phyloP scores from a whole-genome alignment of 2,329 filamentous ascomycete genomes.

The Didymella keratinophila region DNA sequence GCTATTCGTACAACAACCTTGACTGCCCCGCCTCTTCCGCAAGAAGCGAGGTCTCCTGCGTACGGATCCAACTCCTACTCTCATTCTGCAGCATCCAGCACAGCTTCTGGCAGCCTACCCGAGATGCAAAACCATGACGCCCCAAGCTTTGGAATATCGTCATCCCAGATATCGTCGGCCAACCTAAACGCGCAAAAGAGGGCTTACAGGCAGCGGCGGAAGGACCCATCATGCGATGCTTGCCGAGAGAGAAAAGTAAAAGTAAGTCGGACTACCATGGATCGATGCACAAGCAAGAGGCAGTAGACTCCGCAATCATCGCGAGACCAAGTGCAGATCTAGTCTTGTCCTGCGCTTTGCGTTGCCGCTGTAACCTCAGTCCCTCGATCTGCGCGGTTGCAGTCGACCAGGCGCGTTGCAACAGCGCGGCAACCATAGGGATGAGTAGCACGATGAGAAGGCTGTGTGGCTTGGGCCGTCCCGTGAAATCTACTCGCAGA shows the following conservation, averaged over 20 bases:
- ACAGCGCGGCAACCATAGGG: background rate
- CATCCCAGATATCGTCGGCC: constrained; percentile 54
- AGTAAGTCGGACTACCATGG: constrained; percentile 48
- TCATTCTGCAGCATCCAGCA: constrained; percentile 49
- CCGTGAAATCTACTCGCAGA: background rate
- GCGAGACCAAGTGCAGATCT: background rate
- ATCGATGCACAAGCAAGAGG: background rate
- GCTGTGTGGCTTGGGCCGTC: background rate
- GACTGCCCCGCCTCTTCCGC: constrained; percentile 40
- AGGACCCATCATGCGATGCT: constrained; percentile 97
- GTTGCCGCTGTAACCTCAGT: background rate
- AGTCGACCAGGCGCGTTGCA: background rate
- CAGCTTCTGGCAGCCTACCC: constrained; percentile 42
- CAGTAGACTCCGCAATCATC: background rate
- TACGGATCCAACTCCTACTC: constrained; percentile 43
- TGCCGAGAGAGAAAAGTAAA: constrained; percentile 84
- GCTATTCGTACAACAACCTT: constrained; percentile 37
- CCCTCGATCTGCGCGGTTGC: background rate
- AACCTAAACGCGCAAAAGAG: constrained; percentile 81
- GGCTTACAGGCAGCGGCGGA: constrained; percentile 91
- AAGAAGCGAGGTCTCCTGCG: constrained; percentile 44
- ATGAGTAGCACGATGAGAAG: background rate
- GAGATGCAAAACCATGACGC: constrained; percentile 42
- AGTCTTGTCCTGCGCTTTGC: background rate
- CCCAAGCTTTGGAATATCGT: constrained; percentile 53